Evolutionary conservation across 371 early-diverging fungal genomes (phyloP), one percentile per base, ranked within the genome.

Genomic region (Syncephalastrum contaminatum): DNA sequence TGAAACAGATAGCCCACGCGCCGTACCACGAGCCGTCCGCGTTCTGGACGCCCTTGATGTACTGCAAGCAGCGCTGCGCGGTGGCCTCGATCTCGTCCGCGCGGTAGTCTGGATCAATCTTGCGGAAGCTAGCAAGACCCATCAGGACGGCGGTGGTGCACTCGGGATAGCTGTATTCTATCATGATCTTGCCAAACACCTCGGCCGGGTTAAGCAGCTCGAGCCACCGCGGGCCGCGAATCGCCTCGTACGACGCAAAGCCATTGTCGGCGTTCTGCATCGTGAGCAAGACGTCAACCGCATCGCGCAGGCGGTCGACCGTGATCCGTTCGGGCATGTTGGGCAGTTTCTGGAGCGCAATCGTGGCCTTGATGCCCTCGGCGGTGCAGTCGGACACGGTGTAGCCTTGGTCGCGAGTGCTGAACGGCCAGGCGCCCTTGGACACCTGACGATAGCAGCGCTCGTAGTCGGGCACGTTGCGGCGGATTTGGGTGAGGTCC

Each of bases 361-460:
- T 67, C 13, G 89, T 82, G 4, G 92, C 86, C 66, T 95, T 94
- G 48, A 98, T 67, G 7, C 88, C 98, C 69, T 97, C 97, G n/a
- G 97, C 91, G 1, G 98, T 96, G 63, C 96, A 96, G 57, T 98
- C 99, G 4, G 94, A 91, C 4, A 98, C 95, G 0, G 95, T 95
- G 62, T 94, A 98, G 5, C 90, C 88, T 68, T 97, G 97, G 54
- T 92, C 92, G 48, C 89, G 84, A 21, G 94, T 97, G 61, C 93
- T 92, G 73, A 98, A 98, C 8, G 97, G 95, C 96, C 96, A 98
- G 5, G 97, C 96, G 15, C 97, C 97, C 54, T 90, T 83, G 16
- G 92, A 83, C 4, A 71, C 56, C 63, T 96, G 92, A 40, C 99
- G 87, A 68, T 91, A 93, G 36, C 86, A 88, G 30, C 81, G 73